A percentile compares a stretch with the other conserved stretches of the same genome.
Conservation (phyloP, 148 eudicot species). For the Spergularia bocconei region DNA sequence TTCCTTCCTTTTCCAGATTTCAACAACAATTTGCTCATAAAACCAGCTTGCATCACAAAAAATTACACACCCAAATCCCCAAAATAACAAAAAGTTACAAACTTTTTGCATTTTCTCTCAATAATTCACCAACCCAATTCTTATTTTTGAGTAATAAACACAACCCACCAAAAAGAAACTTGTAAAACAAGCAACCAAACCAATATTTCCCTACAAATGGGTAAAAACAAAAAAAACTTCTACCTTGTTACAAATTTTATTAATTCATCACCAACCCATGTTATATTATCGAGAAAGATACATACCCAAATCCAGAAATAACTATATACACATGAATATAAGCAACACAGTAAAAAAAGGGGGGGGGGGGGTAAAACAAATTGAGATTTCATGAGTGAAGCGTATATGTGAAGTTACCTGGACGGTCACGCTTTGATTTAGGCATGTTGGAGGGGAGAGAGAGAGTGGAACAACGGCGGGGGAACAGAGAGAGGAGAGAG, state of each 20-base stretch:
- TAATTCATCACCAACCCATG: not conserved
- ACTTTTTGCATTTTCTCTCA: not conserved
- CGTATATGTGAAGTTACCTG: conserved; percentile 32
- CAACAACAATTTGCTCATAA: not conserved
- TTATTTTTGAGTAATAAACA: not conserved
- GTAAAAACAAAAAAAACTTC: not conserved
- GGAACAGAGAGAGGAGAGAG: not conserved
- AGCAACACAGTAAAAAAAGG: not conserved
- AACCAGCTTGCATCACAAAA: not conserved
- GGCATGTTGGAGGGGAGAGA: conserved; percentile 46
- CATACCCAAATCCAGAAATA: not conserved
- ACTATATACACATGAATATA: not conserved
- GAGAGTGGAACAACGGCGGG: not conserved
- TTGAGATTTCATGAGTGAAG: too few relatives aligned
- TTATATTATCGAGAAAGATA: not conserved
- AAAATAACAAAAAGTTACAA: not conserved
- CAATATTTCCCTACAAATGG: not conserved
- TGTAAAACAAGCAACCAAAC: not conserved
- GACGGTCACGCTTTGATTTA: conserved; percentile 72
- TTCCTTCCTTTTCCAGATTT: not conserved
- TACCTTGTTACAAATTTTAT: not conserved
- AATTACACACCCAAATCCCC: not conserved
- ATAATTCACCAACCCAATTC: not conserved
- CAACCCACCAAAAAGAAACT: not conserved
- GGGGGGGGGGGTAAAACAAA: too few relatives aligned